Percentiles rank a stretch among this genome's conserved stretches.
These are phyloP conservation scores for Didymella pomorum DNA, from an alignment of 2,329 filamentous ascomycete species.

Conservation along the genomic window DNA sequence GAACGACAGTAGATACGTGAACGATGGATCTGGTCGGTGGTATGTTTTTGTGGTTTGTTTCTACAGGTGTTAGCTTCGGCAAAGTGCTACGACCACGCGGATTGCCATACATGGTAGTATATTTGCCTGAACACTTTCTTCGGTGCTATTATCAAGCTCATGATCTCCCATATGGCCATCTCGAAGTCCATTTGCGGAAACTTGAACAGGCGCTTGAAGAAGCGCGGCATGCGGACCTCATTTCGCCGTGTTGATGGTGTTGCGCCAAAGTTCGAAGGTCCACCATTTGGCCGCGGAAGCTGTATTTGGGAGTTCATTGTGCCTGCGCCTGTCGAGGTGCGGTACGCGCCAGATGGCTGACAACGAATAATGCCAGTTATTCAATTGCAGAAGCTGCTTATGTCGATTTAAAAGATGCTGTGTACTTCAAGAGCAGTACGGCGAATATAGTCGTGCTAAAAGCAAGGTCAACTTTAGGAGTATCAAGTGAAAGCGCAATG, in stretches of 20 bases:
- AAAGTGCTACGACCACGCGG: not conserved
- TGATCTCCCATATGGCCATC: constrained; percentile 78
- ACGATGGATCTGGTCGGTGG: constrained; percentile 73
- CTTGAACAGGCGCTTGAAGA: constrained; percentile 75
- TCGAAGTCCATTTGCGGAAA: constrained; percentile 79
- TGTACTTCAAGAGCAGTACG: not conserved
- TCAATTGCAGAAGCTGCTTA: not conserved
- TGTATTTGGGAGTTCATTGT: constrained; percentile 68
- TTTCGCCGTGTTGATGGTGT: constrained; percentile 58
- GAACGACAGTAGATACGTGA: constrained; percentile 73
- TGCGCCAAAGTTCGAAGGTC: constrained; percentile 61
- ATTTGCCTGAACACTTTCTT: constrained; percentile 76
- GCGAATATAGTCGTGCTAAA: too few relatives aligned
- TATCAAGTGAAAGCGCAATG: constrained; percentile 9
- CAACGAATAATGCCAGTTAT: not conserved
- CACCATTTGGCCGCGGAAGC: constrained; percentile 65
- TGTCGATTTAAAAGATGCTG: not conserved
- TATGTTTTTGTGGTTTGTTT: constrained; percentile 72
- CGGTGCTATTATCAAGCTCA: constrained; percentile 70
- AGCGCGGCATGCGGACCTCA: constrained; percentile 69
- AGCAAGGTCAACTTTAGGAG: not conserved
- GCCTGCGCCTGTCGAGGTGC: constrained; percentile 10
- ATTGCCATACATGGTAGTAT: constrained; percentile 69
- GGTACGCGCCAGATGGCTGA: constrained; percentile 17
- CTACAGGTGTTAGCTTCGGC: constrained; percentile 42